Evolutionary conservation across 2,329 filamentous ascomycete genomes (phyloP).

Genomic region (Botrytis fabae): DNA sequence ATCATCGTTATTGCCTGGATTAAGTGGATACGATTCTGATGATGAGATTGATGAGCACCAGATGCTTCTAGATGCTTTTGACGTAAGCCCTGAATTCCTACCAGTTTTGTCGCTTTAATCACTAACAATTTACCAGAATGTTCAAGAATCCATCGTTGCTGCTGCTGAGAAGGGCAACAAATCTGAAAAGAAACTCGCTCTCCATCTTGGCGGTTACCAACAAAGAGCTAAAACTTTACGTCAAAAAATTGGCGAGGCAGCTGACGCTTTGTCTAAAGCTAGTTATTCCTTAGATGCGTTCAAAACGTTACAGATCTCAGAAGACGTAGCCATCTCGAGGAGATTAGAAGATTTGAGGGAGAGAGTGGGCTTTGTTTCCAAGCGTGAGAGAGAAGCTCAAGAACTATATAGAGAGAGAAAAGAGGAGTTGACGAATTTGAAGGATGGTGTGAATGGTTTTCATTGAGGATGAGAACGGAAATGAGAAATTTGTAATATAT

Average conservation of each 20-base stretch:
- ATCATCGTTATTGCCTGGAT: slow-evolving; percentile 68
- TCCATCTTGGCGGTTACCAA: slow-evolving; percentile 88
- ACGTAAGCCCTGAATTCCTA: slow-evolving; percentile 52
- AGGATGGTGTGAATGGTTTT: slow-evolving; percentile 31
- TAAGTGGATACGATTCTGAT: slow-evolving; percentile 77
- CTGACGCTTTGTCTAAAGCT: slow-evolving; percentile 72
- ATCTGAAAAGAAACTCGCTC: slow-evolving; percentile 86
- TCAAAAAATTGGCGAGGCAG: slow-evolving; percentile 75
- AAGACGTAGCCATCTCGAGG: slow-evolving; percentile 72
- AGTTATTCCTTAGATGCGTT: slow-evolving; percentile 71
- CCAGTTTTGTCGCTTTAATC: slow-evolving; percentile 13
- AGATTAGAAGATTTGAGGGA: slow-evolving; percentile 74
- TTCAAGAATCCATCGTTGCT: slow-evolving; percentile 71
- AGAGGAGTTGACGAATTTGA: slow-evolving; percentile 72
- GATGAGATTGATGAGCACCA: slow-evolving; percentile 54
- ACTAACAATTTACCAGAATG: slow-evolving; percentile 49
- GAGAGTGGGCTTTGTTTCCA: slow-evolving; percentile 79
- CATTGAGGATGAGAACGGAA: slow-evolving; percentile 13
- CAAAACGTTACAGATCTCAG: slow-evolving; percentile 72
- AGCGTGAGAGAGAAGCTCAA: slow-evolving; percentile 86
- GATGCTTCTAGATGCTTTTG: slow-evolving; percentile 59
- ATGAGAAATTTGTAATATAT: slow-evolving; percentile 17
- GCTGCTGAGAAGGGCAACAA: slow-evolving; percentile 81
- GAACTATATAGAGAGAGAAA: slow-evolving; percentile 75
- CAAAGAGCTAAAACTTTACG: slow-evolving; percentile 78